Conservation (phyloP, 1,284 basidiomycete genomes). For the Cryptococcus sp. region DNA sequence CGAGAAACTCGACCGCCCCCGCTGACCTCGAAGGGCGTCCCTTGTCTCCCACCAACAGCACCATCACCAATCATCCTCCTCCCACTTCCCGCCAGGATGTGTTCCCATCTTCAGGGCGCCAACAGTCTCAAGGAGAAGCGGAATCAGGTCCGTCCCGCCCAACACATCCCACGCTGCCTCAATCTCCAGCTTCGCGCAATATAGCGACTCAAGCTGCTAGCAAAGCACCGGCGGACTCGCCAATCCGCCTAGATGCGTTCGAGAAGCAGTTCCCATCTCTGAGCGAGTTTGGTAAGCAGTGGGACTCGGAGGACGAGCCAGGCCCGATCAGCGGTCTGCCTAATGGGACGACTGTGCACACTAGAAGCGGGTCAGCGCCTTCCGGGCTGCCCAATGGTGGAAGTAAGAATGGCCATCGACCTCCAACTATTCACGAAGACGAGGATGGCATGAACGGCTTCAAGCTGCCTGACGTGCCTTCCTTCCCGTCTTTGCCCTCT, state of each 20-base stretch:
- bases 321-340: conserved; percentile 4
- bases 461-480: conserved; percentile 27
- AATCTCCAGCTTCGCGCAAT: conserved; percentile 3
- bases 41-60: not conserved
- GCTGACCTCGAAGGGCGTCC: conserved; percentile 3
- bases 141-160: not conserved
- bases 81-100: not conserved
- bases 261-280: conserved; percentile 49
- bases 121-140: too few relatives aligned
- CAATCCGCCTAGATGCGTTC: conserved; percentile 38
- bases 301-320: conserved; percentile 21
- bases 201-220: not conserved
- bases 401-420: conserved; percentile 6
- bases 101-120: too few relatives aligned
- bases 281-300: conserved; percentile 48
- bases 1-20: conserved; percentile 19
- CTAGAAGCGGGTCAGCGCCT: not conserved
- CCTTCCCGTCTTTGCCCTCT: conserved; percentile 32
- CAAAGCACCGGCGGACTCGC: conserved; percentile 7
- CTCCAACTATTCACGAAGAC: conserved; percentile 17
- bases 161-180: conserved; percentile 2
- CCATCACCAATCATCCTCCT: not conserved
- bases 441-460: conserved; percentile 8
- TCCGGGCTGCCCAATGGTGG: conserved; percentile 21
- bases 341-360: not conserved